Evolutionary conservation across 1,284 basidiomycete genomes (phyloP), one percentile per base, ranked within the genome.

Genomic region (Puccinia coronata): DNA sequence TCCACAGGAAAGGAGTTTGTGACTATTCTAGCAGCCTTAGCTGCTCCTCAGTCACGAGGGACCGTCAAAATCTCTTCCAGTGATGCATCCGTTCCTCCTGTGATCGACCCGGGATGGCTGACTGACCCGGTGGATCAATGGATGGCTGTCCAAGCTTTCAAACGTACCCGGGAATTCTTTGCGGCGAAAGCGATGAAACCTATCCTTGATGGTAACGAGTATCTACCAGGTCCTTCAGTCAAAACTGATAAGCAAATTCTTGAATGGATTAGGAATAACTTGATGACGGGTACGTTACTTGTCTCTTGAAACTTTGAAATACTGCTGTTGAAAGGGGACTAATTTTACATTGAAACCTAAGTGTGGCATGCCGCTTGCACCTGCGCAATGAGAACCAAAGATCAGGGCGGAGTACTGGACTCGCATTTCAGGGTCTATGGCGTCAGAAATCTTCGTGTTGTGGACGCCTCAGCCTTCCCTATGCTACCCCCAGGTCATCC

Each of bases 391-490:
- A 91, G 93, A 84, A 92, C 92, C n/a, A 88, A 90, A 70, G 88
- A 89, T 82, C 86, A 92, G 85, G 92, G 92, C 65, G 92, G 92
- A 84, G 92, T 93, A 43, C 90, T 93, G 83, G 92, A 93, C 86
- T 87, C 87, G 31, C 89, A 90, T 82, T 88, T 92, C 82, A 91
- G 89, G 84, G 92, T 94, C 67, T 92, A 90, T 86, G 92, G 91
- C 77, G 91, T 91, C 5, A 84, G 88, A 85, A 92, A 92, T 87
- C 87, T 93, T 83, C 85, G 87, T 55, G 86, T 88, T 23, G 84
- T 87, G 69, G 87, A 88, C 78, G 85, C 87, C 1, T 70, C 77
- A 36, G 61, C 78, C 9, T 79, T 82, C 23, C 76, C 81, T 2
- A 47, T 71, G n/a, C 67, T 79, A 57, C 65, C 78, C 34, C 69